These are phyloP conservation scores for Tylopilus felleus DNA, from an alignment of 768 basidiomycete species.

Conservation along the genomic window DNA sequence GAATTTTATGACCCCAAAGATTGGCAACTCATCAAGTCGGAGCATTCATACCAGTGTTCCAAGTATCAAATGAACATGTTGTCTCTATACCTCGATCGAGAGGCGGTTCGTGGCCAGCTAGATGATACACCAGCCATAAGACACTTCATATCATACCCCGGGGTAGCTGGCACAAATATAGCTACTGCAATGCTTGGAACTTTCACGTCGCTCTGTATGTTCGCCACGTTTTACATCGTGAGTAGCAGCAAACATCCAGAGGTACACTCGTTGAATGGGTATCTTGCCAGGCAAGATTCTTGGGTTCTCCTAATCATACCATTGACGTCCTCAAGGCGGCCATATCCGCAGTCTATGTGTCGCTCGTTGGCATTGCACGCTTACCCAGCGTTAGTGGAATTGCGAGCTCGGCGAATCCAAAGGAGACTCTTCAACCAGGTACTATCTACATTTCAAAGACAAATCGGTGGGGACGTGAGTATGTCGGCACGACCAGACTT, in stretches of 20 bases:
- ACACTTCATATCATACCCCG: slow-evolving; percentile 69
- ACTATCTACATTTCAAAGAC: slow-evolving; percentile 55
- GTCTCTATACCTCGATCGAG: slow-evolving; percentile 49
- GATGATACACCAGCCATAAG: slow-evolving; percentile 23
- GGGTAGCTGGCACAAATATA: slow-evolving; percentile 65
- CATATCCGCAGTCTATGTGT: slow-evolving; percentile 61
- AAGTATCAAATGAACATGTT: slow-evolving; percentile 81
- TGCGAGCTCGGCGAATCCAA: slow-evolving; percentile 4
- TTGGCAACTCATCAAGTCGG: slow-evolving; percentile 64
- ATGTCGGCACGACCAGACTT: slow-evolving; percentile 49
- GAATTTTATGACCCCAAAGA: slow-evolving; percentile 58
- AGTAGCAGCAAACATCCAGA: slow-evolving; percentile 26
- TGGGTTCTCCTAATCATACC: slow-evolving; percentile 66
- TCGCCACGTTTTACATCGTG: slow-evolving; percentile 61
- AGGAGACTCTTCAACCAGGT: slow-evolving; percentile 15
- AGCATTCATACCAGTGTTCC: slow-evolving; percentile 61
- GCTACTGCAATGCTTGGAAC: slow-evolving; percentile 43
- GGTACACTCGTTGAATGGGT: slow-evolving; percentile 1
- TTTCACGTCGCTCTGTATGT: slow-evolving; percentile 46
- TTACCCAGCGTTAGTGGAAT: slow-evolving; percentile 36
- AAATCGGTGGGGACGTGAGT: slow-evolving; percentile 52
- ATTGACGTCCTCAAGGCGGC: slow-evolving; percentile 64
- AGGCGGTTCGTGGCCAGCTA: slow-evolving; percentile 31
- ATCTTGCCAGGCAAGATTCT: slow-evolving; percentile 52
- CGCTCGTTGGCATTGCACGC: slow-evolving; percentile 53